Evolutionary conservation across 805 yeast species (phyloP).

Genomic region (Tetrapisispora taiwanensis): DNA sequence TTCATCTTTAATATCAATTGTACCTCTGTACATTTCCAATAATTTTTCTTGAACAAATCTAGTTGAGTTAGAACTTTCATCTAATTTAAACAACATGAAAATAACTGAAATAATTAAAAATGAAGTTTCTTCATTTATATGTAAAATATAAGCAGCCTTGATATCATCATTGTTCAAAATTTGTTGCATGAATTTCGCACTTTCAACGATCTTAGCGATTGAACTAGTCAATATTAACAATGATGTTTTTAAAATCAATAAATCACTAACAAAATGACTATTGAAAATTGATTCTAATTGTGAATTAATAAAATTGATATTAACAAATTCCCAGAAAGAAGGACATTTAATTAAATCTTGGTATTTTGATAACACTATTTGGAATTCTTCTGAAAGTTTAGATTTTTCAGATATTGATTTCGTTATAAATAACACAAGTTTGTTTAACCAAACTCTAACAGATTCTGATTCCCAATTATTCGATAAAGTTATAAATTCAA

Average conservation of each 20-base stretch:
- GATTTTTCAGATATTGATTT: conserved; percentile 48
- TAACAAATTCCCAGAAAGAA: conserved; percentile 34
- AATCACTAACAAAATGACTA: conserved; percentile 37
- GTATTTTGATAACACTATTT: conserved; percentile 28
- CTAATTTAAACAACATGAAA: conserved; percentile 39
- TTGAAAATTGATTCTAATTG: conserved; percentile 54
- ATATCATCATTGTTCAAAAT: conserved; percentile 41
- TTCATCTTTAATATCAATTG: conserved; percentile 49
- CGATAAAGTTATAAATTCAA: conserved; percentile 16
- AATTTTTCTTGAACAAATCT: conserved; percentile 39
- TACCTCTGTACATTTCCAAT: conserved; percentile 51
- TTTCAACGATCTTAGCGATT: conserved; percentile 31
- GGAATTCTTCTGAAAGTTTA: conserved; percentile 20
- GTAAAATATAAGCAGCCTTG: conserved; percentile 13
- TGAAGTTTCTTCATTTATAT: conserved; percentile 17
- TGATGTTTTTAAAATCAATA: conserved; percentile 37
- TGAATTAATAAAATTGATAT: conserved; percentile 43
- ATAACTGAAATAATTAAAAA: conserved; percentile 40
- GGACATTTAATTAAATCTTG: conserved; percentile 23
- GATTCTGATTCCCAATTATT: conserved; percentile 11
- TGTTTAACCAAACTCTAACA: conserved; percentile 42
- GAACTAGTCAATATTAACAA: conserved; percentile 33
- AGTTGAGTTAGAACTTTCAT: conserved; percentile 39
- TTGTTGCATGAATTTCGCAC: conserved; percentile 50
- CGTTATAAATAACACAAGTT: conserved; percentile 50